Conservation (phyloP, 768 basidiomycete genomes). For the Paxillus ammoniavirescens region DNA sequence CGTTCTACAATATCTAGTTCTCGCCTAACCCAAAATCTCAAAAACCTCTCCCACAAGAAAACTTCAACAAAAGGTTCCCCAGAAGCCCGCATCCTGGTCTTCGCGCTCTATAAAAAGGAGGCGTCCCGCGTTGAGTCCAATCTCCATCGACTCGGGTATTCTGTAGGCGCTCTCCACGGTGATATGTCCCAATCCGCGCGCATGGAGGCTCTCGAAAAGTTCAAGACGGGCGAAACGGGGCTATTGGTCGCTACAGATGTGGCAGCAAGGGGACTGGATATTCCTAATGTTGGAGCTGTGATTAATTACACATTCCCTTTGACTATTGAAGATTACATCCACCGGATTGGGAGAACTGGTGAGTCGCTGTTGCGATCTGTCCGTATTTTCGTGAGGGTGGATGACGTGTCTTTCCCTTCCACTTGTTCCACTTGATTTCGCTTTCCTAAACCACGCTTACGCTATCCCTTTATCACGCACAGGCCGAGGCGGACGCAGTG, state of each 20-base stretch:
- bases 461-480: conserved; percentile 5
- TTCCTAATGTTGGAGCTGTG: conserved; percentile 91
- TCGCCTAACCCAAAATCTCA: conserved; percentile 58
- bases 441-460: conserved; percentile 1
- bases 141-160: conserved; percentile 70
- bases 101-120: conserved; percentile 97
- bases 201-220: conserved; percentile 81
- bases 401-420: neutral
- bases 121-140: conserved; percentile 85
- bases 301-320: conserved; percentile 98
- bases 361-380: conserved; percentile 6
- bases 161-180: conserved; percentile 83
- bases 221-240: conserved; percentile 77
- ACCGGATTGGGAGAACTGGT: conserved; percentile 90
- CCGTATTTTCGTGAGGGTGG: neutral
- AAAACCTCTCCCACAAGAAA: conserved; percentile 58
- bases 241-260: conserved; percentile 96
- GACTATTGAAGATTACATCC: conserved; percentile 91
- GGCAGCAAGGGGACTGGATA: conserved; percentile 94
- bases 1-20: conserved; percentile 37
- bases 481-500: conserved; percentile 88
- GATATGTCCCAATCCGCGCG: conserved; percentile 86
- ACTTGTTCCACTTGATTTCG: too few relatives aligned
- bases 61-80: conserved; percentile 43
- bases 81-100: conserved; percentile 80